Base-by-base conservation (phyloP, 2,329 filamentous ascomycete genomes). In the Talaromyces rugulosus region DNA sequence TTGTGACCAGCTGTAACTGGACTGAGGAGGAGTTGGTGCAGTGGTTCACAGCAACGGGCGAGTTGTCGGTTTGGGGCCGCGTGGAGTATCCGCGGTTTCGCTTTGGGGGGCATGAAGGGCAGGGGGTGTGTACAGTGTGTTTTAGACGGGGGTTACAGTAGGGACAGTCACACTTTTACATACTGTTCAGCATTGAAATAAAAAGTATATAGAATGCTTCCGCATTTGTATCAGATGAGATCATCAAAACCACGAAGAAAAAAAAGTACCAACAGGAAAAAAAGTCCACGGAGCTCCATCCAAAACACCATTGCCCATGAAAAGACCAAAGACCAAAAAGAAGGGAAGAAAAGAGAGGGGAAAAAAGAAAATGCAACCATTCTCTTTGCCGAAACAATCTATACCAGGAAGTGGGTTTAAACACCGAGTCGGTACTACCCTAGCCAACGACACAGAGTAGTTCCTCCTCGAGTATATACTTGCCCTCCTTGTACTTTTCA, bases 401-500 rank as follows among this genome's bases (percentile, higher is more conserved):
- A 47, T 47, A 18, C 18, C 18, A 11, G n/a, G 4, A 47, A 47
- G 14, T 8, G 12, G n/a, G 18, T 44, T 9, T 44, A 16, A 42
- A 23, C 23, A 47, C 23, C 44, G 11, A 4, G 2, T 27, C 1
- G 2, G 40, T 4, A 5, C 12, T 12, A n/a, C n/a, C 8, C 61
- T 62, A 58, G 27, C 55, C 61, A 9, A 62, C 57, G 68, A 87
- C 88, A 77, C 90, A 94, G 44, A 98, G 82, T 66, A 97, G 79
- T 80, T 96, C 93, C 34, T 90, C 91, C 81, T 98, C 94, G 62
- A 99, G 83, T 63, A 99, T 99, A 75, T 90, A 98, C 80, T 98
- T 99, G 61, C 92, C 93, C 82, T 99, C 95, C 82, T 99, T 99
- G 80, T 99, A 99, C 80, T 96, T 96, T 84, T 99, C 94, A 66